Evolutionary conservation across 2,329 filamentous ascomycete genomes (phyloP).

Genomic region (Penicillium fuscoglaucum): DNA sequence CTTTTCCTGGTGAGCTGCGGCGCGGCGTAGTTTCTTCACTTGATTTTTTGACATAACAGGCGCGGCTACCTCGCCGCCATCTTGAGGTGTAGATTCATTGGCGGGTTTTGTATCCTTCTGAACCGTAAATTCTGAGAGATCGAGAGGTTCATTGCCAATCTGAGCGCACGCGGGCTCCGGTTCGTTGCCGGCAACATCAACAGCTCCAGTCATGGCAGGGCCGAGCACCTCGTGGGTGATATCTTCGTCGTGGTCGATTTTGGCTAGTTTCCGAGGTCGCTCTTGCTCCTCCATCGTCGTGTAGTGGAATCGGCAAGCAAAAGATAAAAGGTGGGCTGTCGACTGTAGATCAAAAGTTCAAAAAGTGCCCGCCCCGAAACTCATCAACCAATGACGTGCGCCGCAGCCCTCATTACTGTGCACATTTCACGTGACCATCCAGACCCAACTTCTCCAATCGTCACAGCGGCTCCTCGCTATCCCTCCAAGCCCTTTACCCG

Average conservation of each 20-base stretch:
- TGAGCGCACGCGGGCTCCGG: constrained; percentile 8
- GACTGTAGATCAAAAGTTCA: constrained; percentile 20
- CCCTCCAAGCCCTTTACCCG: constrained; percentile 23
- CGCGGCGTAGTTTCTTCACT: constrained; percentile 72
- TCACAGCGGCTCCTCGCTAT: constrained; percentile 22
- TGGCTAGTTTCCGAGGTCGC: constrained; percentile 56
- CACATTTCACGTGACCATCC: constrained; percentile 30
- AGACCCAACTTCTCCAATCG: constrained; percentile 33
- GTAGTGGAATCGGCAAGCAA: not conserved
- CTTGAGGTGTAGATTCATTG: not conserved
- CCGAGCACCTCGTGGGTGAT: constrained; percentile 24
- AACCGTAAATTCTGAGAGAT: constrained; percentile 4
- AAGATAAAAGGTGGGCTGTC: constrained; percentile 12
- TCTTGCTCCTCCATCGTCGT: constrained; percentile 55
- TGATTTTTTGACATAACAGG: constrained; percentile 76
- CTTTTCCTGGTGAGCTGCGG: constrained; percentile 73
- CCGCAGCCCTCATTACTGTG: constrained; percentile 35
- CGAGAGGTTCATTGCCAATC: constrained; percentile 14
- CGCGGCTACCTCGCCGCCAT: constrained; percentile 12
- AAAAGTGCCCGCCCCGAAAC: constrained; percentile 16
- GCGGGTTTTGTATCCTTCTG: not conserved
- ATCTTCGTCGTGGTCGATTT: constrained; percentile 46
- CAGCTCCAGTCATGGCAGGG: constrained; percentile 35
- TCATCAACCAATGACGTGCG: constrained; percentile 30
- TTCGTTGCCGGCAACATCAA: constrained; percentile 18